A percentile compares a stretch with the other conserved stretches of the same genome.
Evolutionary conservation across 116 monocot genomes (phyloP).

Genomic region (Thalassia testudinum): DNA sequence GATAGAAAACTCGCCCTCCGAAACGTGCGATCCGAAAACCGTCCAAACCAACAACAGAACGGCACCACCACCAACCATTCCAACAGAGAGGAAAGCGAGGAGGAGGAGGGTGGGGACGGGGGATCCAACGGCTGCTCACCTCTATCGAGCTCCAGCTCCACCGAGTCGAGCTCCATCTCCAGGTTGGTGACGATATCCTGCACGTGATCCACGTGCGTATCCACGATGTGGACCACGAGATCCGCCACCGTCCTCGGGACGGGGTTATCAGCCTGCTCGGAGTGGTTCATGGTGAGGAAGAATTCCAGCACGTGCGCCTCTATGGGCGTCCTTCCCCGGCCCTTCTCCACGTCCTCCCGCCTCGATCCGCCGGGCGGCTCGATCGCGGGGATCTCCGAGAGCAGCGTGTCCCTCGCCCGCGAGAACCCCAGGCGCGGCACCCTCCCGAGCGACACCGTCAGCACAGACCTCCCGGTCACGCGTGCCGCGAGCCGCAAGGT

Average conservation of each 20-base stretch:
- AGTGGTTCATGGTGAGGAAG: constrained; percentile 79
- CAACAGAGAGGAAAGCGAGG: too few species aligned
- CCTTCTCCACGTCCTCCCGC: constrained; percentile 6
- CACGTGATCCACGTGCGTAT: constrained; percentile 85
- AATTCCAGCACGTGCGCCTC: constrained; percentile 67
- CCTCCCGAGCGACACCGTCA: constrained; percentile 68
- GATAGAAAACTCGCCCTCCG: too few species aligned
- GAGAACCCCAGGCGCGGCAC: constrained; percentile 77
- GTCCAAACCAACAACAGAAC: too few species aligned
- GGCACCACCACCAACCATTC: too few species aligned
- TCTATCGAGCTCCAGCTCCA: constrained; percentile 80
- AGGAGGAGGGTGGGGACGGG: too few species aligned
- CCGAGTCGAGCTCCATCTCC: constrained; percentile 78
- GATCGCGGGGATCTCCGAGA: constrained; percentile 64
- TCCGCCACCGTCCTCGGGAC: constrained; percentile 50
- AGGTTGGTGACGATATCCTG: constrained; percentile 82
- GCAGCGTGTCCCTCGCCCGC: constrained; percentile 26
- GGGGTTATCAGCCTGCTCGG: constrained; percentile 74
- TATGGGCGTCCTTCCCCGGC: constrained; percentile 28
- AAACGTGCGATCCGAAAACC: too few species aligned
- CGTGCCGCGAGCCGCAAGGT: constrained; percentile 67
- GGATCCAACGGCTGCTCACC: too few species aligned
- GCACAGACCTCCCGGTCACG: constrained; percentile 53
- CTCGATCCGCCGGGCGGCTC: background rate
- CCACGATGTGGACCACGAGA: constrained; percentile 68